Evolutionary conservation across 2,329 filamentous ascomycete species (phyloP).

Genomic region (Fusarium sp.): DNA sequence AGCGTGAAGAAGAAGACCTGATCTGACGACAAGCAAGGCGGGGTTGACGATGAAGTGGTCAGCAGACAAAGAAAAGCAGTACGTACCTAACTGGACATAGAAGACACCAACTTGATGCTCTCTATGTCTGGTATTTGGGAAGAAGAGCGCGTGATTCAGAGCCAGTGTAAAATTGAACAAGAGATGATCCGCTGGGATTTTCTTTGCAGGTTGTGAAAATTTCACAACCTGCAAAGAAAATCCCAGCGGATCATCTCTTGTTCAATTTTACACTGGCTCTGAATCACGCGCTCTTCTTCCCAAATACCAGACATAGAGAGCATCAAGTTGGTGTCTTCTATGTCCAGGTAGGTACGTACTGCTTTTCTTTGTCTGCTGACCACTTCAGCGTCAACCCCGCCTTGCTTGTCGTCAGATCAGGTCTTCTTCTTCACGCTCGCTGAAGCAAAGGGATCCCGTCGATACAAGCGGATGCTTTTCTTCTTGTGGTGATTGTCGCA

Average conservation of each 20-base stretch:
- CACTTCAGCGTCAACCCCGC: slow-evolving; percentile 19
- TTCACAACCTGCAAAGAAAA: slow-evolving; percentile 20
- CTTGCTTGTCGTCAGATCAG: slow-evolving; percentile 11
- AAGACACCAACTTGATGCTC: no score
- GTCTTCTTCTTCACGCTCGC: slow-evolving; percentile 18
- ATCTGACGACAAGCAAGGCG: slow-evolving; percentile 23
- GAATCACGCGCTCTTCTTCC: not conserved
- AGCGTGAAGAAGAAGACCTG: slow-evolving; percentile 18
- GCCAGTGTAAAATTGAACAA: no score
- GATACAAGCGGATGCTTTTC: not conserved
- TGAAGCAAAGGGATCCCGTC: not conserved
- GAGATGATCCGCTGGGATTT: slow-evolving; percentile 1
- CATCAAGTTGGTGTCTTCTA: no score
- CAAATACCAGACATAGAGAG: no score
- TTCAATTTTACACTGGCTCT: no score
- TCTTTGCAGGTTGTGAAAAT: slow-evolving; percentile 24
- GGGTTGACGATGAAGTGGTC: slow-evolving; percentile 18
- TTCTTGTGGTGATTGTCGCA: not conserved
- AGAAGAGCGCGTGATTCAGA: not conserved
- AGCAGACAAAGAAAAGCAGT: slow-evolving; percentile 22
- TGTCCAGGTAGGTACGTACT: not conserved
- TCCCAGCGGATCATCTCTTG: not conserved
- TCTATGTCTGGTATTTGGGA: no score
- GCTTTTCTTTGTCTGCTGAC: slow-evolving; percentile 27
- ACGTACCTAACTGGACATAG: not conserved